phyloP scores from a whole-genome alignment of 768 basidiomycete genomes.

The Fomitopsis pulvina region DNA sequence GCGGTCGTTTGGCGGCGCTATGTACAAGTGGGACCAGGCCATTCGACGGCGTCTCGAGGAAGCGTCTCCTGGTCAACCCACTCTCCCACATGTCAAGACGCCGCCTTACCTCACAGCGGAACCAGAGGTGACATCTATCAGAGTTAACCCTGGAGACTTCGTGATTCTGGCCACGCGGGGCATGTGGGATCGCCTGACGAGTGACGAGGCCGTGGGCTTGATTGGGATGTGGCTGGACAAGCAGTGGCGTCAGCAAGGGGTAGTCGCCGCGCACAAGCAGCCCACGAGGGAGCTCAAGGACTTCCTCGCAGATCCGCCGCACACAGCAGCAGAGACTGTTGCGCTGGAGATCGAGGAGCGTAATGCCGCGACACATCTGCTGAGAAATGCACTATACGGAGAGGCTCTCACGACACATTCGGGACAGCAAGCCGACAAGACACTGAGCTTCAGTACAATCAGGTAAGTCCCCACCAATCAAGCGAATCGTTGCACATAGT shows the following conservation, averaged over 20 bases:
- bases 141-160: conserved; percentile 42
- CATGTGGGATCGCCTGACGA: conserved; percentile 47
- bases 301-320: background rate
- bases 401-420: conserved; percentile 37
- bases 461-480: conserved; percentile 33
- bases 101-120: conserved; percentile 48
- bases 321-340: background rate
- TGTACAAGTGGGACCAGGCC: conserved; percentile 35
- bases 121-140: conserved; percentile 41
- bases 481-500: background rate
- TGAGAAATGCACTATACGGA: conserved; percentile 50
- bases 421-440: conserved; percentile 29
- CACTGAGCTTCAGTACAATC: conserved; percentile 31
- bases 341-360: conserved; percentile 27
- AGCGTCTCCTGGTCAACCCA: conserved; percentile 29
- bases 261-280: conserved; percentile 13
- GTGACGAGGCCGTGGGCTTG: conserved; percentile 48
- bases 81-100: conserved; percentile 28
- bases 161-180: conserved; percentile 48
- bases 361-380: conserved; percentile 45
- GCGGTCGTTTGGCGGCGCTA: conserved; percentile 39
- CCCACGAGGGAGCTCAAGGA: background rate
- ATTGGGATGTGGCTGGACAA: conserved; percentile 41
- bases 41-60: conserved; percentile 30
- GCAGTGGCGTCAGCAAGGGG: background rate